Percentiles rank a stretch among this genome's conserved stretches.
Evolutionary conservation across 2,329 filamentous ascomycete species (phyloP).

Genomic region (Blastomyces gilchristii): DNA sequence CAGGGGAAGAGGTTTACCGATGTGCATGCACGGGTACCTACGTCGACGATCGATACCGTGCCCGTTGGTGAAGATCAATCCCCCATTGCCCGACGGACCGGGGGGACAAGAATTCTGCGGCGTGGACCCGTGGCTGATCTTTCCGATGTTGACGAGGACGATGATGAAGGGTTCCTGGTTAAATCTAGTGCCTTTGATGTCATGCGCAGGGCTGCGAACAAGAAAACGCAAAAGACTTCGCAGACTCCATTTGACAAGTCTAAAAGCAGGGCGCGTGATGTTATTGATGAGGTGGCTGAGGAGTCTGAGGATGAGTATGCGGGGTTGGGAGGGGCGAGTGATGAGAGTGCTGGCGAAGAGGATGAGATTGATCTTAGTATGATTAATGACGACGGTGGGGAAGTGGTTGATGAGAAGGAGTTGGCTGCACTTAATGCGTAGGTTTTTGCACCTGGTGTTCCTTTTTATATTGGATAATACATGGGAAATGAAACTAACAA

Average conservation of each 20-base stretch:
- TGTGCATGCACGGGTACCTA: slow-evolving; percentile 35
- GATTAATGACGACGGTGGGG: slow-evolving; percentile 74
- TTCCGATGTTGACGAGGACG: slow-evolving; percentile 40
- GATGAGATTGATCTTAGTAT: slow-evolving; percentile 71
- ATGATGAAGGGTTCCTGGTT: slow-evolving; percentile 24
- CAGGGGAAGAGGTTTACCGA: slow-evolving; percentile 54
- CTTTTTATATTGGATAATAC: not conserved
- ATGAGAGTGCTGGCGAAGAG: slow-evolving; percentile 70
- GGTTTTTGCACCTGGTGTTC: slow-evolving; percentile 33
- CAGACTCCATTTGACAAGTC: slow-evolving; percentile 61
- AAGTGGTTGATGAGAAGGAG: slow-evolving; percentile 68
- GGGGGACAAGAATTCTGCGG: slow-evolving; percentile 39
- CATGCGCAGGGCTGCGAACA: slow-evolving; percentile 52
- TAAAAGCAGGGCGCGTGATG: slow-evolving; percentile 73
- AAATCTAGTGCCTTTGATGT: slow-evolving; percentile 53
- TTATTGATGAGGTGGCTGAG: slow-evolving; percentile 87
- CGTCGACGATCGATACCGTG: slow-evolving; percentile 63
- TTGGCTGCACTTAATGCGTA: slow-evolving; percentile 83
- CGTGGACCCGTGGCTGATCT: slow-evolving; percentile 36
- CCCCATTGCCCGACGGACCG: slow-evolving; percentile 53
- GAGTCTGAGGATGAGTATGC: slow-evolving; percentile 98
- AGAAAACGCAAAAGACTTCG: slow-evolving; percentile 34
- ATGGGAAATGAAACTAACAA: not conserved
- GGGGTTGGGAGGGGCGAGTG: slow-evolving; percentile 78
- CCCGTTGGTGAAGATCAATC: slow-evolving; percentile 48